Base-by-base conservation (phyloP, 305 asterid species). In the Fraxinus floribunda region DNA sequence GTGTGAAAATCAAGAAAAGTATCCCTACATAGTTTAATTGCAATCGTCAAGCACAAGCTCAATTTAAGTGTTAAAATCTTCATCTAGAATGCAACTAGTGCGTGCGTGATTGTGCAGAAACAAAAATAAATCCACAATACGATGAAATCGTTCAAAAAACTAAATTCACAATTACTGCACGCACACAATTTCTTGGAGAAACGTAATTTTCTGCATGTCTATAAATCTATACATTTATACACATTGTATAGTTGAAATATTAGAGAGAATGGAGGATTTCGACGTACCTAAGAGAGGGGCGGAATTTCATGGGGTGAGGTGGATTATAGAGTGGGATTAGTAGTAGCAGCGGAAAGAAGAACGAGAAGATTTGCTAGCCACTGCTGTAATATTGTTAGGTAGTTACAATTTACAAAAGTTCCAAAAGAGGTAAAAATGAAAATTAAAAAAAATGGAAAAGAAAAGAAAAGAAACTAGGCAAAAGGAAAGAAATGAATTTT, bases 1-100 rank as follows among this genome's bases (percentile, higher is more conserved):
- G 82, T 86, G 90, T 89, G 84, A 85, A 82, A 75, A 88, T 82
- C 87, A 87, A 88, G 91, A 80, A 87, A 90, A 86, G 91, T 73
- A 89, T 89, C 84, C 81, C 22, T 52, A 71, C 32, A 76, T 83
- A 74, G 60, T 84, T 84, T 87, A 81, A 83, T n/a, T 55, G 66
- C 24, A 55, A 55, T 55, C 66, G 66, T 55, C 66, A 55, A 55
- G 3, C 66, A 55, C 24, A 55, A 55, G 26, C 10, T 24, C 66
- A 55, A n/a, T 55, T 52, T 55, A 55, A 55, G 10, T 55, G 24
- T 55, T 5, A 55, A 55, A 55, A 55, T 18, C 66, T 55, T 55
- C 66, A 55, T 55, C 66, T 16, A 55, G 18, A 55, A 55, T 55
- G 20, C 66, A 55, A 55, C 66, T 29, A 55, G 9, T 55, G 24